Conservation (phyloP, 306 rosid species). For the Quercus bicolor region DNA sequence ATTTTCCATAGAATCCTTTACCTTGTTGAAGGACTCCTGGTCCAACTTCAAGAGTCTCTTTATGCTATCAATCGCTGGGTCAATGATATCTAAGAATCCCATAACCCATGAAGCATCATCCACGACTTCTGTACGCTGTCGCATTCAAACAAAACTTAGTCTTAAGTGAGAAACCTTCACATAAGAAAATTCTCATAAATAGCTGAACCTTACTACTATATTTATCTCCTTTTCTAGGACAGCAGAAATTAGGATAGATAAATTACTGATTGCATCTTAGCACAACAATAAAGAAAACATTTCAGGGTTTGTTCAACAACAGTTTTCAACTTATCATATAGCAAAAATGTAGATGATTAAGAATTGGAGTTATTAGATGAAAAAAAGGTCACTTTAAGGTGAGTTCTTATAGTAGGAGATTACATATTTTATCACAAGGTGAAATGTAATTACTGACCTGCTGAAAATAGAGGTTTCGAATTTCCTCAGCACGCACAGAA, state of each 20-base stretch:
- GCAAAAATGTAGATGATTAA: not conserved
- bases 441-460: constrained; percentile 53
- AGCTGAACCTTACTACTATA: not conserved
- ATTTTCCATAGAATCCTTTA: constrained; percentile 26
- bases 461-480: constrained; percentile 86
- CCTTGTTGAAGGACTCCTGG: constrained; percentile 34
- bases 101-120: constrained; percentile 96
- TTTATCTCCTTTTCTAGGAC: no score
- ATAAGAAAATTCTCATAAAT: not conserved
- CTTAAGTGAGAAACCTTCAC: not conserved
- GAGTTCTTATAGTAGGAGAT: not conserved
- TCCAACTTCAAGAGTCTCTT: constrained; percentile 72
- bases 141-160: constrained; percentile 21
- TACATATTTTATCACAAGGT: not conserved
- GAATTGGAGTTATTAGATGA: not conserved
- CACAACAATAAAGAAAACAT: not conserved
- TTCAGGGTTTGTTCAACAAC: not conserved
- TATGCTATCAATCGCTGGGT: constrained; percentile 79
- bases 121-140: constrained; percentile 90
- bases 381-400: not conserved
- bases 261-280: not conserved
- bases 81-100: constrained; percentile 85
- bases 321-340: not conserved
- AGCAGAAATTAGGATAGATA: not conserved
- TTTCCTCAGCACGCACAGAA: constrained; percentile 83